Evolutionary conservation across 352 stramenopile species (phyloP), one percentile per base, ranked within the genome.

Genomic region (Aphanomyces euteiches): DNA sequence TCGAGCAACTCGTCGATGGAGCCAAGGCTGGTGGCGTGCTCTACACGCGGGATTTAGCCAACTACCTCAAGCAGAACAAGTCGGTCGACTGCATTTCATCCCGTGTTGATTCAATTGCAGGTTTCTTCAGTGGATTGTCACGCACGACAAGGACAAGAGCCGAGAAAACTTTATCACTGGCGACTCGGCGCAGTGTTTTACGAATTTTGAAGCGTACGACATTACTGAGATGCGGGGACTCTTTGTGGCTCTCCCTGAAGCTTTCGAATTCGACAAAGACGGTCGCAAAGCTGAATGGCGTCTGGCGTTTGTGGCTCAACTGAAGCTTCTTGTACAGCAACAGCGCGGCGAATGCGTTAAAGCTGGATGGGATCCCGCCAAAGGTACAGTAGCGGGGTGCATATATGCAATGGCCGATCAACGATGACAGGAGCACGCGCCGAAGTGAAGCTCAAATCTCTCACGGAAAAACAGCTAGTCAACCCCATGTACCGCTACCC

Each of bases 241-340:
- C 36, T 76, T 73, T 5, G 48, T 71, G 1, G 73, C 90, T 36
- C 64, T 93, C 21, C 85, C 85, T 0, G 76, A 80, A 12, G 67
- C 5, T 4, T 93, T 93, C 63, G 80, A 88, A 5, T 87, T 90
- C 65, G 85, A 93, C 69, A 90, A 90, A 66, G 85, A 92, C 36
- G 75, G 80, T 37, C 76, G 79, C 43, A 93, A 93, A 66, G 74
- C 73, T 34, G 78, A 76, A 17, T 93, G 85, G 83, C 78, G 81
- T 28, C 60, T 65, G 5, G 75, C 83, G 40, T 90, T 91, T 59
- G 77, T 91, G n/a, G 78, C 87, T 12, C 81, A 92, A 41, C 75
- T 91, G 8, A 74, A 80, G 7, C 45, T 76, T 41, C 71, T 90
- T 3, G 74, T 85, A 0, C 76, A 83, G 70, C 85, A 89, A 50